These are phyloP conservation scores for Trichoderma sp. DNA, from an alignment of 2,329 filamentous ascomycete genomes.

Conservation along the genomic window DNA sequence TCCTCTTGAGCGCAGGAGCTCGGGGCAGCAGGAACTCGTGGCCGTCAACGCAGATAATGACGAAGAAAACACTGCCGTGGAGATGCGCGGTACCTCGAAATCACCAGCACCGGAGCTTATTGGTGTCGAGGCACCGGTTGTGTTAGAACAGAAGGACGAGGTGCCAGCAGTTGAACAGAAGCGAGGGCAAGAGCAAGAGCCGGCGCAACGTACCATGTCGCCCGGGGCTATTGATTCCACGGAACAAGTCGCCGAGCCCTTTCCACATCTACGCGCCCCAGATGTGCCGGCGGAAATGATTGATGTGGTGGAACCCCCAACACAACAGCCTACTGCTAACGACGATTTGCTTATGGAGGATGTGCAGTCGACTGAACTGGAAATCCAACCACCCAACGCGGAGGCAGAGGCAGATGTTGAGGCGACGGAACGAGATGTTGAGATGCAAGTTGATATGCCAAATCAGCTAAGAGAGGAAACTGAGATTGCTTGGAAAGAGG, in stretches of 20 bases:
- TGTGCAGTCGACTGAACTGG: neutral
- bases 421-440: neutral
- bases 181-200: neutral
- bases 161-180: neutral
- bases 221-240: neutral
- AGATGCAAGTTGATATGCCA: constrained; percentile 18
- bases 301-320: neutral
- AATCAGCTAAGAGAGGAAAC: neutral
- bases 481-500: neutral
- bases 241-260: neutral
- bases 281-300: neutral
- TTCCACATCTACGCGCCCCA: neutral
- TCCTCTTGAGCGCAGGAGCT: neutral
- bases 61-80: neutral
- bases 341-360: neutral
- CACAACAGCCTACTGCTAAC: neutral
- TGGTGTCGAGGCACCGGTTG: neutral
- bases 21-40: neutral
- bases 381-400: neutral
- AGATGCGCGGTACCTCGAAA: neutral
- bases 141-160: neutral
- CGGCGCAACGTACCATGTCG: neutral
- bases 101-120: neutral
- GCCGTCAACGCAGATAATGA: neutral
- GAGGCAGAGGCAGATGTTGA: neutral